These are phyloP conservation scores for Leccinum subrobustum DNA, from an alignment of 1,284 basidiomycete species.

Conservation along the genomic window DNA sequence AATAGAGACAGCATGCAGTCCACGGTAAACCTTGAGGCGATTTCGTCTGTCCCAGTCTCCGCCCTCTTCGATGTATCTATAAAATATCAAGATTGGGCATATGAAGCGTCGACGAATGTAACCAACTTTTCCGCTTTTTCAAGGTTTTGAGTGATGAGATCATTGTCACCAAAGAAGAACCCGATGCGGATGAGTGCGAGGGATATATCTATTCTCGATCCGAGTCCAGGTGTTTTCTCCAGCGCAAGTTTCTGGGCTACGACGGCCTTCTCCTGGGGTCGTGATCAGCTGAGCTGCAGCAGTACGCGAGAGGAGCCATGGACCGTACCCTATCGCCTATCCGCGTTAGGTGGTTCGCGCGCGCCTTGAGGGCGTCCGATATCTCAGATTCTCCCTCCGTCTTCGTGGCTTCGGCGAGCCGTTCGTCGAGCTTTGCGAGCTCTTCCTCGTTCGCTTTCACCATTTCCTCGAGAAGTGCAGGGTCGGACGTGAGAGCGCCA, in stretches of 20 bases:
- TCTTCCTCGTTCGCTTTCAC: constrained; percentile 77
- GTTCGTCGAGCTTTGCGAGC: constrained; percentile 75
- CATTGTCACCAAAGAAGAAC: constrained; percentile 86
- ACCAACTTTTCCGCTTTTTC: constrained; percentile 80
- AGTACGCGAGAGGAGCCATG: not conserved
- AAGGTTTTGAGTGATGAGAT: constrained; percentile 74
- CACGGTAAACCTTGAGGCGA: constrained; percentile 94
- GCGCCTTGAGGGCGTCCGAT: constrained; percentile 78
- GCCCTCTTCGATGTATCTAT: constrained; percentile 89
- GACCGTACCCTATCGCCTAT: constrained; percentile 87
- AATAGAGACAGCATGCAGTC: constrained; percentile 82
- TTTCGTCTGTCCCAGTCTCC: constrained; percentile 99
- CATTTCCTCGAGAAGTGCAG: constrained; percentile 64
- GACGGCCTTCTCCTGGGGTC: constrained; percentile 65
- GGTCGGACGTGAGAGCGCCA: constrained; percentile 49
- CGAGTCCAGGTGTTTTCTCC: constrained; percentile 91
- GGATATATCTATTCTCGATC: constrained; percentile 91
- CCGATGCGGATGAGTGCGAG: constrained; percentile 89
- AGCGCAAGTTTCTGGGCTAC: constrained; percentile 84
- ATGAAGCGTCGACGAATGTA: not conserved
- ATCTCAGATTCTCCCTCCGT: constrained; percentile 95
- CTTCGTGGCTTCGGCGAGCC: constrained; percentile 85
- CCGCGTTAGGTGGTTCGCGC: constrained; percentile 83
- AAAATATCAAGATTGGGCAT: not conserved
- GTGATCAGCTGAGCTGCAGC: not conserved